phyloP scores from a whole-genome alignment of 1,139 yeast genomes.

The Yamadazyma triangularis region DNA sequence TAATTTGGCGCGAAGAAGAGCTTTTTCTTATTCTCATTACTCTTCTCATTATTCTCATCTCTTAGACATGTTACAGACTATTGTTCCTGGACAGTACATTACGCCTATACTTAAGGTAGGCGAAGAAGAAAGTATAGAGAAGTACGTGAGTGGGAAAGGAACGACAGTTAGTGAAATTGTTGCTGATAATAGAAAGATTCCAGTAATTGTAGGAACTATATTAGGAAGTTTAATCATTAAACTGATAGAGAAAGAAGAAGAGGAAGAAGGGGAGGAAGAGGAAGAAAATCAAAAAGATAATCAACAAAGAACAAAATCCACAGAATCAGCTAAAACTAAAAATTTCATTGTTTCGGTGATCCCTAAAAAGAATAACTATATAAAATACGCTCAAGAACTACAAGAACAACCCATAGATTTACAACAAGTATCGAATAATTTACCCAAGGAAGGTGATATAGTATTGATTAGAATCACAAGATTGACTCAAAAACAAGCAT shows the following conservation, averaged over 20 bases:
- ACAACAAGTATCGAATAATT: constrained; percentile 33
- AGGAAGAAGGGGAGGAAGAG: constrained; percentile 1
- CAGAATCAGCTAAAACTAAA: too few relatives aligned
- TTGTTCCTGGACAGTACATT: constrained; percentile 74
- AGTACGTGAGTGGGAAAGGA: constrained; percentile 36
- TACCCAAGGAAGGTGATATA: constrained; percentile 82
- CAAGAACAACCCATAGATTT: neutral
- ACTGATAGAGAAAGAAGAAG: neutral
- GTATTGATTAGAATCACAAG: constrained; percentile 76
- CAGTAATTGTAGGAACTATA: constrained; percentile 62
- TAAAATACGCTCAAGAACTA: constrained; percentile 15
- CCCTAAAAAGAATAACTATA: constrained; percentile 28
- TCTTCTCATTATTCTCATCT: neutral
- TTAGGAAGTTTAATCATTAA: constrained; percentile 52
- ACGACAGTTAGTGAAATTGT: constrained; percentile 30
- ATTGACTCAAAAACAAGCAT: constrained; percentile 66
- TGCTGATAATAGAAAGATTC: constrained; percentile 21
- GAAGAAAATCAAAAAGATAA: constrained; percentile 3
- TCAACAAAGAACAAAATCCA: constrained; percentile 2
- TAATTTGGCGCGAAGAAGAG: too few relatives aligned
- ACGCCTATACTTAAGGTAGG: constrained; percentile 31
- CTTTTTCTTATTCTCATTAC: too few relatives aligned
- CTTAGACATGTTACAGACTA: constrained; percentile 19
- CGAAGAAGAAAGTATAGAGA: constrained; percentile 16
- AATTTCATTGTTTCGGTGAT: constrained; percentile 28